Evolutionary conservation across 169 alveolate genomes (phyloP).

Genomic region (Eimeria praecox): DNA sequence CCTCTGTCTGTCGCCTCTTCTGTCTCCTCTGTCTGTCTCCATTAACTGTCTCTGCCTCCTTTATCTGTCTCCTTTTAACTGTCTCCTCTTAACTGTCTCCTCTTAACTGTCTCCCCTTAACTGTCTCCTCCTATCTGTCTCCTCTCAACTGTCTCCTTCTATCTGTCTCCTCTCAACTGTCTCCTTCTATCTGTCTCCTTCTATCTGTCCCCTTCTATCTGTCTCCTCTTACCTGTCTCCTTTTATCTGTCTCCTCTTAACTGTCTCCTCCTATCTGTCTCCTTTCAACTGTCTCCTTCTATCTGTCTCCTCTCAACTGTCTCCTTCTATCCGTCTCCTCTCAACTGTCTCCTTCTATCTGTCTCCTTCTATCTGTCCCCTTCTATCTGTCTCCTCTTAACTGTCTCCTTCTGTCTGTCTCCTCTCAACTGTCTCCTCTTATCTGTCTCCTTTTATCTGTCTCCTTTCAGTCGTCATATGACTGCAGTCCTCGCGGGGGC

Average conservation of each 20-base stretch:
- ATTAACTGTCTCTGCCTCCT: neutral
- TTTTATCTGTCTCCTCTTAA: neutral
- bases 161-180: too few relatives aligned
- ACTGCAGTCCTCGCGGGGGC: slow-evolving; percentile 53
- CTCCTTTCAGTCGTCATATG: slow-evolving; percentile 60
- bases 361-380: neutral
- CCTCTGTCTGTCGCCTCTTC: neutral
- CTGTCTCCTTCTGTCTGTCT: neutral
- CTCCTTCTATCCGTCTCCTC: too few relatives aligned
- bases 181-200: too few relatives aligned
- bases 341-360: neutral
- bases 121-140: neutral
- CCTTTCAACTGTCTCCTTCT: neutral
- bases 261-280: neutral
- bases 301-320: neutral
- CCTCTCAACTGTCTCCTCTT: neutral
- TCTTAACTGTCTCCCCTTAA: neutral
- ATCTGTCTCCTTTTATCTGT: neutral
- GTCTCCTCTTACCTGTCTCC: too few relatives aligned
- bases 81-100: slow-evolving; percentile 21
- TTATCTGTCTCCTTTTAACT: neutral
- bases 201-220: too few relatives aligned
- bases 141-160: neutral
- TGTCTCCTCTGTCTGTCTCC: neutral
- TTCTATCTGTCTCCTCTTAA: neutral